Base-by-base conservation (phyloP, 2,329 filamentous ascomycete genomes). In the Diaporthe longicolla region DNA sequence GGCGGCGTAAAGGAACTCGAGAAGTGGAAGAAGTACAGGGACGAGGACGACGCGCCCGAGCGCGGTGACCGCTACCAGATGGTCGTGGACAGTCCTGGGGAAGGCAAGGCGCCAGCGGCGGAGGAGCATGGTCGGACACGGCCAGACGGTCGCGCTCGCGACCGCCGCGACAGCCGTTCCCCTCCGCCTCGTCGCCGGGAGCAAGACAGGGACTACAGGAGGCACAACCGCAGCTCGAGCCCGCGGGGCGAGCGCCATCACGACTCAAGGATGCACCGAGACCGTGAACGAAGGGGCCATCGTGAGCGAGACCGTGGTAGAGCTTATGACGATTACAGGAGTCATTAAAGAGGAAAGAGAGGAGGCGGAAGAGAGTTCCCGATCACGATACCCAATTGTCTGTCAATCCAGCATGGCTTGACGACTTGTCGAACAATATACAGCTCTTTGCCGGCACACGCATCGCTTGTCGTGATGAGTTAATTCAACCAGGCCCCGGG, bases 1-100 rank as follows among this genome's bases (percentile, higher is more conserved):
- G 97, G 97, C 77, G 97, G 97, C 73, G 94, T 98, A 43, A 91
- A 92, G 73, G 93, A 93, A 76, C 86, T 99, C 74, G 95, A 98
- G 85, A 97, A 95, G 87, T 93, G 94, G 84, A 91, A 93, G 73
- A 97, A 98, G 79, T 99, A 98, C 81, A 90, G 94, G 75, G 90
- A 92, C 48, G 89, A 90, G 29, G 86, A 88, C 21, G 82, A 83
- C 72, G 81, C 76, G 6, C 81, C 80, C 11, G 77, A 82, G 17
- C 79, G 82, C 3, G 82, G 82, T 11, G 82, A 88, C 69, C 86
- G 88, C 32, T 97, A 97, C 80, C 89, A 90, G 71, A 95, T 97
- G 91, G 32, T 68, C 45, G 92, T 98, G 0, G 94, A 97, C 81
- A 93, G 94, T 75, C 91, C 93, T 71, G 89, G 93, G 70, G 92